Base-by-base conservation (phyloP, 2,329 filamentous ascomycete species). In the Didymella exigua region DNA sequence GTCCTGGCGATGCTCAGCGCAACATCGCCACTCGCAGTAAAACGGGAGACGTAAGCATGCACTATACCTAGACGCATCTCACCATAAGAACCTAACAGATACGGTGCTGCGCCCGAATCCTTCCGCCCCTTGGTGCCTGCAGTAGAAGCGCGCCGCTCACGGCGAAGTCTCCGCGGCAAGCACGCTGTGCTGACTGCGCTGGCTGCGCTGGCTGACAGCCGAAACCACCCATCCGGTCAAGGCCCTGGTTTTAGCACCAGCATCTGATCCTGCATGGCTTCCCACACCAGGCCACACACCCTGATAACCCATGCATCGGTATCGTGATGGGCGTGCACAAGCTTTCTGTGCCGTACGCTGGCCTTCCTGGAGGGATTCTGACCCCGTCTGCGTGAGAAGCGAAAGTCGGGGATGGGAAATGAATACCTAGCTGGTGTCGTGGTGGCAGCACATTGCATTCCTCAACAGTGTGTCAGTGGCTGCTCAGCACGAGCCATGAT, bases 121-220 rank as follows among this genome's bases (percentile, higher is more conserved):
- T 43, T 19, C 30, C 10, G 30, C 45, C 45, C 51, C 29, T 49
- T 46, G 49, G 52, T 55, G 40, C 46, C 52, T 55, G 52, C 52
- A 55, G 33, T 24, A 38, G 36, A 38, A 24, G 36, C 36, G 21
- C 36, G 36, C 21, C 40, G 38, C 31, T 38, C 30, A 31, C 16
- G 21, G 46, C 27, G 5, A 30, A 48, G 26, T 38, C 23, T 45
- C 30, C 30, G 31, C 30, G 29, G 29, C 23, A 18, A 31, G 31
- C 42, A 44, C 19, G 27, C 43, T 34, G 27, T 33, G 30, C 26
- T 33, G 27, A 49, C 45, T 24, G 45, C 26, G 14, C 29, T 36
- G 33, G 49, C 41, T 5, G 45, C n/a, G n/a, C n/a, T n/a, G n/a
- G n/a, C n/a, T n/a, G n/a, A 41, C 52, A 47, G 36, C 34, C 52